Base-by-base conservation (phyloP, 345 rosid genomes). In the Acer saccharum region DNA sequence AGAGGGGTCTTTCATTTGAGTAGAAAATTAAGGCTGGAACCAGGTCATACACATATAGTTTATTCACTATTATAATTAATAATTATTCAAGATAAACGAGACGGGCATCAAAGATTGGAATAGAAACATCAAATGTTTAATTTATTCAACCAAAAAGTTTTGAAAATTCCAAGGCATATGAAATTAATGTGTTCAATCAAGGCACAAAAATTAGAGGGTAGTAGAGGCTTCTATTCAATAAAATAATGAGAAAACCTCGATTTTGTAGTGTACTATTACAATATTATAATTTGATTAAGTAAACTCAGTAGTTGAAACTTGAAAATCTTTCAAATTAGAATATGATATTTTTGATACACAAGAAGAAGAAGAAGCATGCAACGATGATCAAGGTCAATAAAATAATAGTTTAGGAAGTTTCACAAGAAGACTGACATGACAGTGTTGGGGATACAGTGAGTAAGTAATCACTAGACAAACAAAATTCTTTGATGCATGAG, bases 281-380 rank as follows among this genome's bases (percentile, higher is more conserved):
- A 60, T 83, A 70, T 72, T 82, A 54, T 63, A 73, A 46, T 72
- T 39, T 23, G 17, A 46, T 66, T 57, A 76, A 78, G 81, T 81
- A 85, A 78, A 87, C 90, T 90, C 82, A 88, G 88, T 79, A 81
- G 86, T 89, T 83, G 87, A 92, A 92, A 89, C 92, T 87, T 87
- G 88, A 80, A 82, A 87, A 68, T 16, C 7, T n/a, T 57, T 57
- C 23, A 57, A 57, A 9, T 68, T 76, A 64, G 79, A 78, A 77
- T 83, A 71, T 35, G 7, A 35, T 4, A 32, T 82, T n/a, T 60
- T n/a, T 60, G 21, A 58, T 41, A 84, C 87, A 84, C 79, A 61
- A 77, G 74, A 81, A 87, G 95, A 61, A 77, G 74, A 81, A 87
- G 95, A 87, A 84, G 87, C 90, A 86, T 35, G 39, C 39, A 35